Percentiles rank a stretch among this genome's conserved stretches.
These are phyloP conservation scores for Boletus edulis DNA, from an alignment of 768 basidiomycete species.

Conservation along the genomic window DNA sequence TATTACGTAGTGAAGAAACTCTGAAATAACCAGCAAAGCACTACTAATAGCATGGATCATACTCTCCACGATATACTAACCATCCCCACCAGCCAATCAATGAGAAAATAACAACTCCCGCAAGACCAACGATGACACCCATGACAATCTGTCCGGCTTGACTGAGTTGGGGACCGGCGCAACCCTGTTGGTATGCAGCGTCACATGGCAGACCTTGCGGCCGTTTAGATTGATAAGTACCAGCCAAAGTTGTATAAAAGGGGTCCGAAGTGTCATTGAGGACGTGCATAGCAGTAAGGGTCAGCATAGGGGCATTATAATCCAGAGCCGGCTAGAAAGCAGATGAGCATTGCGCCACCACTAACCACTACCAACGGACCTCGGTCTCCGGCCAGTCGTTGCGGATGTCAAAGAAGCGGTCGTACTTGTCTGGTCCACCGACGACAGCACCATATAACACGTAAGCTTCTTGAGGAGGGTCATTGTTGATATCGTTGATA, in stretches of 20 bases:
- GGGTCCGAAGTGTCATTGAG: conserved; percentile 69
- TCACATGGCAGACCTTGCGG: conserved; percentile 80
- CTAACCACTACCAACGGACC: conserved; percentile 35
- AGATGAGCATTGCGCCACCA: conserved; percentile 9
- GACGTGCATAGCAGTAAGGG: conserved; percentile 77
- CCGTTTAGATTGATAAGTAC: conserved; percentile 57
- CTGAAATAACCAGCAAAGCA: not conserved
- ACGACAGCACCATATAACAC: conserved; percentile 85
- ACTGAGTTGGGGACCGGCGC: conserved; percentile 51
- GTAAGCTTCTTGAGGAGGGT: conserved; percentile 69
- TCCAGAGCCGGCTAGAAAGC: conserved; percentile 67
- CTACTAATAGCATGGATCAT: conserved; percentile 21
- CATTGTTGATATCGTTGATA: conserved; percentile 64
- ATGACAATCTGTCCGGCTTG: conserved; percentile 66
- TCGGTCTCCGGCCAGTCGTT: conserved; percentile 90
- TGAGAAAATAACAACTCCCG: conserved; percentile 56
- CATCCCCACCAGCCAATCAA: conserved; percentile 37
- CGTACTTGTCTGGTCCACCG: conserved; percentile 79
- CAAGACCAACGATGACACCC: conserved; percentile 60
- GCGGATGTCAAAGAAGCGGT: conserved; percentile 80
- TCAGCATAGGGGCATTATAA: conserved; percentile 88
- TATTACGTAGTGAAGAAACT: not conserved
- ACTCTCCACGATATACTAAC: conserved; percentile 26
- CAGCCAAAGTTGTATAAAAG: conserved; percentile 71
- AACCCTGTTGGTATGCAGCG: conserved; percentile 56